Base-by-base conservation (phyloP, 129 eudicot genomes). In the Pittosporum tobira region DNA sequence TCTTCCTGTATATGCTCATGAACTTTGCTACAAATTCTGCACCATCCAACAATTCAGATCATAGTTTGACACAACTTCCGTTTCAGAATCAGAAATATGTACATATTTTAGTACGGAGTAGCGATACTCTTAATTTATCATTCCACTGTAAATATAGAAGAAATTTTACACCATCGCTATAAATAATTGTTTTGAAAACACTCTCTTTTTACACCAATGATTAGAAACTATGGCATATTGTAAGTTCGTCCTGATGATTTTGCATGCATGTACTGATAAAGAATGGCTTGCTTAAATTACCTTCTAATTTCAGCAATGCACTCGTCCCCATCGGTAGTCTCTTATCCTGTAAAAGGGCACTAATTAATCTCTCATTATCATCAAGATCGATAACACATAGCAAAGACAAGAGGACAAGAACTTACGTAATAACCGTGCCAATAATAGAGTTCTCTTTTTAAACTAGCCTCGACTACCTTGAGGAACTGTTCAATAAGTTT, bases 371-470 rank as follows among this genome's bases (percentile, higher is more conserved):
- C 64, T 44, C 27, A 18, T 51, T 44, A 1, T 38, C 51, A 50
- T 62, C 34, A 47, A 70, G 63, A 47, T 19, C 18, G 34, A 3
- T 15, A 37, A 69, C 16, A 46, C 44, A 58, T 11, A 22, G 48
- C 10, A 63, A 55, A 56, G 61, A 30, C 43, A 34, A 18, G 14
- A 30, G 52, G 10, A 47, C 2, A 6, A 9, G 19, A 48, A 69
- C 80, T 77, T 87, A 82, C 95, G 72, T 87, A 87, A 81, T 87
- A 82, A 48, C 82, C 83, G 69, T 82, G 85, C 95, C 95, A 87
- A 74, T 87, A 87, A 66, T 87, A 75, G 14, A 87, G 69, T 65
- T 87, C 95, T 72, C 95, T 74, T 67, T 75, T 82, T 45, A 74
- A 48, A 61, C 68, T 69, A 59, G 79, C 76, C 52, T 80, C 91